Evolutionary conservation across 768 basidiomycete genomes (phyloP), one percentile per base, ranked within the genome.

Genomic region (Chlorophyllum brunneum): DNA sequence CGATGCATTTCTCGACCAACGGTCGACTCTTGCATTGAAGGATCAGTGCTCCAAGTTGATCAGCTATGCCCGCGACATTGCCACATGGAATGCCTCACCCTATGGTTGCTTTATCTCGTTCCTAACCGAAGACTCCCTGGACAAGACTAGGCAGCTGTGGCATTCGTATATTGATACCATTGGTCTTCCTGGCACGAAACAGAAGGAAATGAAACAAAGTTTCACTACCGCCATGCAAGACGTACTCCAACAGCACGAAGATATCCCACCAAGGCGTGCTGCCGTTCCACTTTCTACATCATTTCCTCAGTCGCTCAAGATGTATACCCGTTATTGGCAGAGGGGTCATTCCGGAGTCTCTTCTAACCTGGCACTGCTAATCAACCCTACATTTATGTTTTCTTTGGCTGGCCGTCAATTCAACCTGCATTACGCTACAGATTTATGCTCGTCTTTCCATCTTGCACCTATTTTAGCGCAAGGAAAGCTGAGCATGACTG

Each of bases 351-450:
- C n/a, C n/a, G n/a, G n/a, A n/a, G n/a, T n/a, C n/a, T n/a, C n/a
- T n/a, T n/a, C n/a, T n/a, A n/a, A n/a, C n/a, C n/a, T 47, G 3
- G 44, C 55, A 2, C 70, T 56, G 2, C 50, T 66, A 27, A 46
- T 73, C 24, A 80, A 81, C 54, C 78, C 78, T 2, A 75, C 74
- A 0, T 79, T 78, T 44, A 66, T 68, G 0, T 76, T 73, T 56
- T 72, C 71, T 2, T 58, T 64, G 6, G 61, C 58, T 15, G 76
- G 76, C 4, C 59, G 64, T 53, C 66, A 59, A 1, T 77, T 69
- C 53, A 58, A 64, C n/a, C 65, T 76, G 2, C 75, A 79, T 50
- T 73, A 76, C 51, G 74, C 69, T 4, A 71, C 71, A 1, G 69
- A 75, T 51, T 77, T 76, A 2, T 51, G 75, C 5, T 18, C 61